phyloP scores from a whole-genome alignment of 2,329 filamentous ascomycete genomes.

The Chrysoporthe puriensis region DNA sequence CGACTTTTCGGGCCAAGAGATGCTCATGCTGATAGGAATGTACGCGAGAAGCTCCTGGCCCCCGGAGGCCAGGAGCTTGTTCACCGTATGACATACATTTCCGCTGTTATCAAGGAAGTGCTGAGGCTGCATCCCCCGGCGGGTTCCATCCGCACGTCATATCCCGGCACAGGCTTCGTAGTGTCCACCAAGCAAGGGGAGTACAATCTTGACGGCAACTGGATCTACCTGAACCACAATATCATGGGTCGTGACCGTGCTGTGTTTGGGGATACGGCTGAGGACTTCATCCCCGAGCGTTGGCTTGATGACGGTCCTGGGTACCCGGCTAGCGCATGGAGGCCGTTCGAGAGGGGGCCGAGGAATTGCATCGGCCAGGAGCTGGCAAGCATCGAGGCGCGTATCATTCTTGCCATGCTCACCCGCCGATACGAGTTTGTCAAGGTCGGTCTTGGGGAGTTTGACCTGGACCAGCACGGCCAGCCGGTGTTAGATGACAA shows the following conservation, averaged over 20 bases:
- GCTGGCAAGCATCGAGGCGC: conserved; percentile 47
- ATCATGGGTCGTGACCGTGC: conserved; percentile 32
- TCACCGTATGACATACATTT: conserved; percentile 34
- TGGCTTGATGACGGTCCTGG: conserved; percentile 33
- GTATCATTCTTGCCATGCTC: conserved; percentile 38
- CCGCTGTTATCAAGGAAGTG: conserved; percentile 20
- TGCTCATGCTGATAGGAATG: conserved; percentile 29
- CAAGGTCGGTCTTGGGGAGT: conserved; percentile 38
- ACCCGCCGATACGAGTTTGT: conserved; percentile 38
- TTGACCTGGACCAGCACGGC: conserved; percentile 32
- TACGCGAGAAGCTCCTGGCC: conserved; percentile 34
- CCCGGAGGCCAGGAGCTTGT: conserved; percentile 37
- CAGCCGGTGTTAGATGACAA: conserved; percentile 30
- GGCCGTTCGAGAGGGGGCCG: conserved; percentile 56
- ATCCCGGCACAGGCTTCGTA: conserved; percentile 35
- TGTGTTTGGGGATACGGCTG: conserved; percentile 21
- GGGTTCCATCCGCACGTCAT: conserved; percentile 35
- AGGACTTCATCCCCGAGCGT: conserved; percentile 26
- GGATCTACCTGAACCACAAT: conserved; percentile 41
- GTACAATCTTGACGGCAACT: conserved; percentile 38
- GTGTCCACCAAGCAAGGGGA: conserved; percentile 37
- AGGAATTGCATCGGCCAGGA: conserved; percentile 60
- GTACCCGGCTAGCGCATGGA: conserved; percentile 49
- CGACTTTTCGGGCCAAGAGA: conserved; percentile 38
- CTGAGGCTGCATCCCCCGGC: conserved; percentile 32